Base-by-base conservation (phyloP, 345 rosid species). In the Cardamine occulta region DNA sequence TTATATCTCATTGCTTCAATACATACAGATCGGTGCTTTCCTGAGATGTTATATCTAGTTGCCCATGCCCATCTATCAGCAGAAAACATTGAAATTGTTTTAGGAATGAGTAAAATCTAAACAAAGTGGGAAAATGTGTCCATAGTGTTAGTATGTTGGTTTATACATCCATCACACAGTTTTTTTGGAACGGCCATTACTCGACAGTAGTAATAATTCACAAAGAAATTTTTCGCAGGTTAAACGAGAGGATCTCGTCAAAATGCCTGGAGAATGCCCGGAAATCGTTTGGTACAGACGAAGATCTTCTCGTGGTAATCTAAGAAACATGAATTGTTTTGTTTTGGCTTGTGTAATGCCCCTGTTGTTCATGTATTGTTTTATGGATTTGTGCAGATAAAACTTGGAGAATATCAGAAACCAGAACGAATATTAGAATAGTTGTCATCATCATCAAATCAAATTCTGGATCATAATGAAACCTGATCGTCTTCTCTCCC, bases 221-320 rank as follows among this genome's bases (percentile, higher is more conserved):
- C 48, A 29, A n/a, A 56, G 12, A 48, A 3, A 26, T 0, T 3
- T 59, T 4, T 59, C 74, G 80, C 85, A 91, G 96, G 84, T 63
- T 74, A 79, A 85, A 81, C 4, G 85, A 77, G 59, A 89, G 80
- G 80, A 69, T 92, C 63, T 82, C 99, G 42, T 85, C 94, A 49
- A 87, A 84, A 68, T 85, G 88, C 72, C 80, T 89, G 1, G 91
- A 88, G 77, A 89, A 88, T 80, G 96, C 96, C 26, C 84, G 88
- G 32, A 87, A 86, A 72, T 86, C 92, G 17, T 89, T 80, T 58
- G 93, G 97, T 23, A 91, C 97, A 3, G 97, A 91, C 8, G 97
- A 91, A 81, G 97, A 91, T 85, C 88, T 91, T 81, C 87, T 89
- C 63, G 59, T 89, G 91, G 97, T 91, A 86, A 85, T 57, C 52